Evolutionary conservation across 495 filamentous ascomycete species (phyloP), one percentile per base, ranked within the genome.

Genomic region (Lasiosphaeriaceae sp.): DNA sequence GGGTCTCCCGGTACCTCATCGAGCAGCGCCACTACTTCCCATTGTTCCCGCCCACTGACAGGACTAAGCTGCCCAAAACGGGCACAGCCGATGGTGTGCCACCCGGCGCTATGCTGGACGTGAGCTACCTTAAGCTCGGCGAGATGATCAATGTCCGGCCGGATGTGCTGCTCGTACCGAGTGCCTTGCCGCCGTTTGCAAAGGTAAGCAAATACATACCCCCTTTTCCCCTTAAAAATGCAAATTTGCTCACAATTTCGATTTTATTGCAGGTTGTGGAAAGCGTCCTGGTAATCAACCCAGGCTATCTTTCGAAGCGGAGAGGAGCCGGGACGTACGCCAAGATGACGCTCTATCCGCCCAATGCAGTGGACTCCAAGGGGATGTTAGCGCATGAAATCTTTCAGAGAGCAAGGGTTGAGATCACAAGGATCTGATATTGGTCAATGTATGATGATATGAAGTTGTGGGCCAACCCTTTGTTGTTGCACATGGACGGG

Each of bases 21-120:
- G 86, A 92, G 67, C 94, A 98, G 71, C 78, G 90, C 2, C 90
- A 93, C 71, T 96, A 89, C 70, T 90, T 89, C 65, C 94, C 94
- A 12, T 67, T 97, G 12, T 97, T 89, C 60, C 94, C 94, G 26
- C 86, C 92, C 0, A 77, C 80, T 22, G 83, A 84, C 39, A 79
- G 91, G 44, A 77, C 80, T 53, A 79, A 74, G 50, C 67, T 93
- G 56, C 87, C 87, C 3, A 88, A 84, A 67, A 80, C 75, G 24
- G 83, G 77, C 29, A 80, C 73, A 8, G 74, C 60, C 9, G 80
- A 83, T 22, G 83, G 81, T 11, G 71, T 79, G 17, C 82, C 85
- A 2, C 84, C 84, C 1, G 93, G 93, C 0, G 83, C 88, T 1
- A 70, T 77, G 69, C 69, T 98, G 47, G 94, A 98, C 71, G 71